phyloP scores from a whole-genome alignment of 768 basidiomycete genomes.

The Suillus occidentalis region DNA sequence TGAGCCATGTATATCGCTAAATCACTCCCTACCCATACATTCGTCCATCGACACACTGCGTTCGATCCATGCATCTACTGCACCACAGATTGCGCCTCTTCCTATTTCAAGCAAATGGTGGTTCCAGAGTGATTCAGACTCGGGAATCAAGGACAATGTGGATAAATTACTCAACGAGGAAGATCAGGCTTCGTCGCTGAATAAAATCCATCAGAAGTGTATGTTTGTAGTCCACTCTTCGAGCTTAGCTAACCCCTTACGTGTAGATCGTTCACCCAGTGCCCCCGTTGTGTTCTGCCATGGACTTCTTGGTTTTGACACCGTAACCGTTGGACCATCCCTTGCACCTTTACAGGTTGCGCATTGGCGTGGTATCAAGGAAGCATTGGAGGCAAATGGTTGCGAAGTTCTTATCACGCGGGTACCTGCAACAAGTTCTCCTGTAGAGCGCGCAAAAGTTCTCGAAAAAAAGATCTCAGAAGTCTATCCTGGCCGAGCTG shows the following conservation, averaged over 20 bases:
- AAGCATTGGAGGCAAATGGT: conserved; percentile 87
- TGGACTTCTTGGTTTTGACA: conserved; percentile 88
- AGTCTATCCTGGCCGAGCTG: conserved; percentile 75
- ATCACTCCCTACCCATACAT: conserved; percentile 39
- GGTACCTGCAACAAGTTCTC: conserved; percentile 90
- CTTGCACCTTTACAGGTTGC: conserved; percentile 83
- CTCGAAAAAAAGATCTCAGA: conserved; percentile 81
- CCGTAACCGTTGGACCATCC: conserved; percentile 72
- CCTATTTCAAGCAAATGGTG: conserved; percentile 43
- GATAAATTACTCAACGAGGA: conserved; percentile 50
- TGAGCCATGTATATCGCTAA: conserved; percentile 25
- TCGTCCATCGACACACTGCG: conserved; percentile 64
- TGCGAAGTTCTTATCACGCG: conserved; percentile 89
- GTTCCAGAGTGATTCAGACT: conserved; percentile 43
- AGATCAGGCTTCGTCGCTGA: conserved; percentile 47
- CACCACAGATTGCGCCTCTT: conserved; percentile 27
- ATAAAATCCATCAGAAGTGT: conserved; percentile 53
- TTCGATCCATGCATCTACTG: conserved; percentile 34
- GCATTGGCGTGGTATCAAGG: conserved; percentile 96
- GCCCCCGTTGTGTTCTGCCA: conserved; percentile 95
- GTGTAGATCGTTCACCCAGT: conserved; percentile 69
- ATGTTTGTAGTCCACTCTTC: conserved; percentile 24
- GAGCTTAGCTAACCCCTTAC: conserved; percentile 2
- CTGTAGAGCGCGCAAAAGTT: conserved; percentile 85
- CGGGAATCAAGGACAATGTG: conserved; percentile 39